phyloP scores from a whole-genome alignment of 176 grass and related monocot species.

The Saccharum officinarum region DNA sequence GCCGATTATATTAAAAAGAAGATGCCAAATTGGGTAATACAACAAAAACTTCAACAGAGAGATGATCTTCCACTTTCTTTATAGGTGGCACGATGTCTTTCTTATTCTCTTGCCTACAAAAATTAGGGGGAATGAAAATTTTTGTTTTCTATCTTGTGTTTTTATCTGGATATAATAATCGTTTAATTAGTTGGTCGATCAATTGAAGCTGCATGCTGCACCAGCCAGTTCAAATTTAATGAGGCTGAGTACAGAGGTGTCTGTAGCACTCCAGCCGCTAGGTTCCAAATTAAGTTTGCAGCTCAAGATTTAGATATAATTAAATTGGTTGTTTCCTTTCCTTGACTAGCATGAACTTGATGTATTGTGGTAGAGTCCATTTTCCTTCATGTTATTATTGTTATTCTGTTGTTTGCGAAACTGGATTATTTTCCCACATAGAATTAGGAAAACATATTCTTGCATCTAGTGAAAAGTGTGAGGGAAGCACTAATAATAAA shows the following conservation, averaged over 20 bases:
- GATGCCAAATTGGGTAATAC: background rate
- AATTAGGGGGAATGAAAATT: background rate
- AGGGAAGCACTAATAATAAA: background rate
- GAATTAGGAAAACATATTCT: background rate
- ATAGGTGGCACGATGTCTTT: too few species aligned
- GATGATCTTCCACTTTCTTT: background rate
- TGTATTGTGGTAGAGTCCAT: background rate
- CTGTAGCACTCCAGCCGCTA: background rate
- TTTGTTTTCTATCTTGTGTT: background rate
- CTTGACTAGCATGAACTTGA: background rate
- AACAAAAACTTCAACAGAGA: background rate
- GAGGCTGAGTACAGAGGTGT: background rate
- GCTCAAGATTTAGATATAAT: background rate
- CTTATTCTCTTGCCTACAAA: background rate
- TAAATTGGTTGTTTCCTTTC: background rate
- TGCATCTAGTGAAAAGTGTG: background rate
- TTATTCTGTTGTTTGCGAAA: background rate
- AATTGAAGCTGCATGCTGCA: background rate
- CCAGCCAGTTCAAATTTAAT: background rate
- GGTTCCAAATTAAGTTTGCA: background rate
- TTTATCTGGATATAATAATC: background rate
- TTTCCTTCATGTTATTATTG: background rate
- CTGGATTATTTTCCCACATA: background rate
- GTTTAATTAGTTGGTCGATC: background rate
- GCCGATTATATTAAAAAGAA: background rate